Percentiles rank a stretch among this genome's conserved stretches.
These are phyloP conservation scores for Pyrenula aspistea DNA, from an alignment of 495 filamentous ascomycete genomes.

Conservation along the genomic window DNA sequence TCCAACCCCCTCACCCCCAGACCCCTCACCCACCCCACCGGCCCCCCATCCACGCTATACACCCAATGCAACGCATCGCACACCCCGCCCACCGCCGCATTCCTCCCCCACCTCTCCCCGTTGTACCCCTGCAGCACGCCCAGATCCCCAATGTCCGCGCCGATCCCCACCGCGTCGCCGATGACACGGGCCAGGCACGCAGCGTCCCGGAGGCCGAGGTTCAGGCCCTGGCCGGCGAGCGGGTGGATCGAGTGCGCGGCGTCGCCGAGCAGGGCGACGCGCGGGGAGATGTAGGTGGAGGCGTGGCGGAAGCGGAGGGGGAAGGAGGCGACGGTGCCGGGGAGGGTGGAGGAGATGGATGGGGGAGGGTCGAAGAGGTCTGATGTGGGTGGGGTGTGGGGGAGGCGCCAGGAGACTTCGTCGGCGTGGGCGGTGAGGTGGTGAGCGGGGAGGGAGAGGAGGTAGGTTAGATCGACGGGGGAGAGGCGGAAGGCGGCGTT, in stretches of 20 bases:
- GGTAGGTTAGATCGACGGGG: constrained; percentile 67
- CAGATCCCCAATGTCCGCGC: constrained; percentile 68
- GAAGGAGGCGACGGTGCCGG: constrained; percentile 76
- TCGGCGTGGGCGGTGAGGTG: constrained; percentile 46
- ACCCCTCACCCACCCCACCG: constrained; percentile 65
- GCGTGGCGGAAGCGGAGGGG: constrained; percentile 85
- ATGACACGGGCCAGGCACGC: constrained; percentile 62
- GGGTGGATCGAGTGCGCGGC: constrained; percentile 93
- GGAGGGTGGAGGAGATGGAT: constrained; percentile 54
- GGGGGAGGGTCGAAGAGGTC: constrained; percentile 35
- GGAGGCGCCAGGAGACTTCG: constrained; percentile 71
- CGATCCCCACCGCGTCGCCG: constrained; percentile 63
- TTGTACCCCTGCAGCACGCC: constrained; percentile 63
- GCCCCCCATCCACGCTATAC: constrained; percentile 60
- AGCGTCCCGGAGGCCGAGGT: constrained; percentile 83
- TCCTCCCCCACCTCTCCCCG: constrained; percentile 63
- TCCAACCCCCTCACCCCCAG: constrained; percentile 69
- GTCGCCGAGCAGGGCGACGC: constrained; percentile 82
- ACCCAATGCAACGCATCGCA: constrained; percentile 92
- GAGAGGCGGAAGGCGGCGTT: constrained; percentile 86
- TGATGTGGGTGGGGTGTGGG: constrained; percentile 44
- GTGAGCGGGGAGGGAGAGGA: constrained; percentile 43
- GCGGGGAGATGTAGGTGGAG: constrained; percentile 78
- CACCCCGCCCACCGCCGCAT: constrained; percentile 77
- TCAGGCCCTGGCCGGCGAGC: constrained; percentile 87